These are phyloP conservation scores for Micractinium conductrix DNA, from an alignment of 139 green algal genomes.

Conservation along the genomic window DNA sequence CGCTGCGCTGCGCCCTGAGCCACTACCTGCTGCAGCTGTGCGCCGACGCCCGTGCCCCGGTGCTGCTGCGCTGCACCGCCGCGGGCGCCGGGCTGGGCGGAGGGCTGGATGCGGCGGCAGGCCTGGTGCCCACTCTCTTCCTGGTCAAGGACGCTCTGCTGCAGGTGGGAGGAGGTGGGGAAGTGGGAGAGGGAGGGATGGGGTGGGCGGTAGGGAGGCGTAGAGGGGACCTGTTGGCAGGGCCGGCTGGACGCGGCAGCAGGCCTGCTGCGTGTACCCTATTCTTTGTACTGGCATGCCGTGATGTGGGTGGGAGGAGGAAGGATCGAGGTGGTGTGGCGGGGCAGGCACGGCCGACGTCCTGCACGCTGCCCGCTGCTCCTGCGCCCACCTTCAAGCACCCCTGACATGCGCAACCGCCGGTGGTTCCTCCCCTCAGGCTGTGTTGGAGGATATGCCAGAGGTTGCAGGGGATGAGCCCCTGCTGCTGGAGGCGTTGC, in stretches of 20 bases:
- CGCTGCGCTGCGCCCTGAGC: conserved; percentile 50
- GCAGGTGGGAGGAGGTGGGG: conserved; percentile 33
- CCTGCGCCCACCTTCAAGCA: too few species aligned
- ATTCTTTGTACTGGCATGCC: neutral
- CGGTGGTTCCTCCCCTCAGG: neutral
- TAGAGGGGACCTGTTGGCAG: too few species aligned
- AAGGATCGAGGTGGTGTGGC: too few species aligned
- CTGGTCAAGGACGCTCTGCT: conserved; percentile 63
- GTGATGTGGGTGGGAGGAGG: too few species aligned
- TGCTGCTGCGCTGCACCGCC: neutral
- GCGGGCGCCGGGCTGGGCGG: neutral
- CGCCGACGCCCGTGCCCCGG: neutral
- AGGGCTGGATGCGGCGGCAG: conserved; percentile 28
- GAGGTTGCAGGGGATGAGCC: conserved; percentile 17
- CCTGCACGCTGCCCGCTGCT: too few species aligned
- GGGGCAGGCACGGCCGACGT: too few species aligned
- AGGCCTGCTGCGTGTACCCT: neutral
- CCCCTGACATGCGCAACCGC: too few species aligned
- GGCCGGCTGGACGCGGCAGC: too few species aligned
- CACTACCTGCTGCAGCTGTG: conserved; percentile 49
- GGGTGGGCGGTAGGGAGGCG: too few species aligned
- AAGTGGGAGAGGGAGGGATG: neutral
- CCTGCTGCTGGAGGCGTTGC: conserved; percentile 11
- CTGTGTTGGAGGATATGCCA: conserved; percentile 25
- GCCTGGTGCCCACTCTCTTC: conserved; percentile 59